Evolutionary conservation across 148 eudicot genomes (phyloP), one percentile per base, ranked within the genome.

Genomic region (Fallopia convolvulus): DNA sequence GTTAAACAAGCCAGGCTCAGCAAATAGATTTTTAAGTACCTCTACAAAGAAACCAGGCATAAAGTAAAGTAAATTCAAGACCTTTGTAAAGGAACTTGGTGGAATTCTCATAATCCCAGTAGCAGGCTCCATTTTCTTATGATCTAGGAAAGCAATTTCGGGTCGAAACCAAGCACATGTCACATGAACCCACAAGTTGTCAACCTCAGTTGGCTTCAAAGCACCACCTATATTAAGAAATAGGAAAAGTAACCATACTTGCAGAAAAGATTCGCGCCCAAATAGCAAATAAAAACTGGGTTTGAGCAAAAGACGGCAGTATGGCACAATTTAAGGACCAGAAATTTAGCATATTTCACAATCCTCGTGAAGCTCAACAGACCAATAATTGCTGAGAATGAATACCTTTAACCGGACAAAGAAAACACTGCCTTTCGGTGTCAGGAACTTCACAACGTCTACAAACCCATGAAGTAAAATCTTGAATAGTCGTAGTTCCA

Each of bases 81-180:
- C 99, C 90, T 88, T 96, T 14, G 80, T 79, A 87, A 96, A 96
- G 74, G 89, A 77, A 76, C 74, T 75, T 65, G 87, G 74, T 46
- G 99, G 90, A 78, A 91, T 88, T 82, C 84, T 88, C 71, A 93
- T 75, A 72, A 96, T 77, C 33, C 99, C 99, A 78, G 78, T 83
- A 33, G 99, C 99, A 68, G 99, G 99, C 82, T 96, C 99, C 99
- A 96, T 96, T 81, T 79, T 89, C 82, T 86, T 87, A 53, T 76
- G 82, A 89, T 89, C 88, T 72, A 73, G 30, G 74, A 96, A 93
- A 79, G 90, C 88, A 84, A 96, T 84, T 88, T 96, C 99, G 21
- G 99, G 97, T 58, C 84, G 89, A 82, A 90, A 93, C 99, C 99
- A 96, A 61, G 97, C 99, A 88, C 99, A 96, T 39, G 94, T 90